Evolutionary conservation across 2,329 filamentous ascomycete genomes (phyloP).

Genomic region (Pseudogymnoascus sp.): DNA sequence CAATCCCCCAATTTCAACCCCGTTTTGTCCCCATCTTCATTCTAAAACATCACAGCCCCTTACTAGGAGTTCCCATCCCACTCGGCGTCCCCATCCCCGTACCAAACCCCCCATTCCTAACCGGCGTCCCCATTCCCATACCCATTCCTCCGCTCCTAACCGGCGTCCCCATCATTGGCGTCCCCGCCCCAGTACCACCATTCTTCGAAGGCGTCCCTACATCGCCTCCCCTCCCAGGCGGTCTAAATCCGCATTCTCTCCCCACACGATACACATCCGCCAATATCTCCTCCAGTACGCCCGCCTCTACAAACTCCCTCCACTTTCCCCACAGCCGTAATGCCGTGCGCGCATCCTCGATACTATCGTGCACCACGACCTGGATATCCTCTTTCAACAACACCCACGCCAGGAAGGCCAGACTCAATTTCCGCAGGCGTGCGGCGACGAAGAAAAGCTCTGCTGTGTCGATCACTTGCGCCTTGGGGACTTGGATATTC

Average conservation of each 20-base stretch:
- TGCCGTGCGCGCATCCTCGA: slow-evolving; percentile 90
- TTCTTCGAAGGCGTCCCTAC: neutral
- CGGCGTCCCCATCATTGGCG: neutral
- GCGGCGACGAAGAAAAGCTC: slow-evolving; percentile 80
- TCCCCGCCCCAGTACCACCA: neutral
- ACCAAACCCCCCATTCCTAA: neutral
- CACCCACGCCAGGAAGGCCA: slow-evolving; percentile 87
- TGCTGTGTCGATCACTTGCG: slow-evolving; percentile 90
- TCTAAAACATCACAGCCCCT: neutral
- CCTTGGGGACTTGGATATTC: slow-evolving; percentile 89
- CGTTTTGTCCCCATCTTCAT: neutral
- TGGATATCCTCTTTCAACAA: slow-evolving; percentile 93
- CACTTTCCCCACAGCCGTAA: slow-evolving; percentile 85
- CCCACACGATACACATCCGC: slow-evolving; percentile 75
- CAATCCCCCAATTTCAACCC: neutral
- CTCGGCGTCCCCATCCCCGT: neutral
- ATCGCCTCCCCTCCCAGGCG: slow-evolving; percentile 33
- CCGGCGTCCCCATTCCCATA: neutral
- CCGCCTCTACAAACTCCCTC: slow-evolving; percentile 80
- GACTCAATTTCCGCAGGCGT: slow-evolving; percentile 76
- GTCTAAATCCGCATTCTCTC: slow-evolving; percentile 51
- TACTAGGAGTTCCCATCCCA: neutral
- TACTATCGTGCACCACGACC: slow-evolving; percentile 84
- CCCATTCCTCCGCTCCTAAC: neutral
- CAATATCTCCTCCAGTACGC: slow-evolving; percentile 74